Evolutionary conservation across 179 eudicot species (phyloP), one percentile per base, ranked within the genome.

Genomic region (Beta macrorhiza): DNA sequence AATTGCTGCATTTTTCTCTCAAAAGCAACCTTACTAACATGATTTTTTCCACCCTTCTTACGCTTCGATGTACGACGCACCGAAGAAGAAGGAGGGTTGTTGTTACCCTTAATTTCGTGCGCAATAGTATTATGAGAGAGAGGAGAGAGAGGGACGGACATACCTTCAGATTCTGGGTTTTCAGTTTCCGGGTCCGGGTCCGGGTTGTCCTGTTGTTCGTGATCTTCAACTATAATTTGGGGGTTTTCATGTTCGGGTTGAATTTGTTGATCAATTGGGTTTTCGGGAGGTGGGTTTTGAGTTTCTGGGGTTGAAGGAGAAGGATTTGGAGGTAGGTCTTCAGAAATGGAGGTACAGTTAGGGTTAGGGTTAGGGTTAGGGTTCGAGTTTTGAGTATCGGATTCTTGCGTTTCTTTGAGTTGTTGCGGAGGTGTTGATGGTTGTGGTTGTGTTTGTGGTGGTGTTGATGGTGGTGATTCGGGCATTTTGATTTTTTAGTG

Each of bases 1-100:
- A 97, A 83, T 78, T 56, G 72, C 44, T 82, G 85, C 37, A 87
- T 37, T 74, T 91, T 97, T 72, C 87, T 90, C 79, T 89, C 84
- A 11, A 86, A 67, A 1, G 83, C 86, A 76, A 77, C 67, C 6
- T 64, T 76, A 72, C 65, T 83, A 80, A 72, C 76, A 3, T 25
- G 12, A 47, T 81, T 82, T 7, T 20, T 20, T 5, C 7, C 22
- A 14, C 82, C 83, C 81, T 91, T 93, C 81, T 88, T 95, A 5
- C 95, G 88, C 75, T 84, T 85, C 22, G 65, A 53, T 29, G 47
- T 42, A 0, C 88, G 84, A 22, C 89, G 85, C 2, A 77, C 62
- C 29, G 84, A 79, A 49, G 78, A 49, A 44, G 75, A 12, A 12
- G 74, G 82, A 7, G 85, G 77, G 5, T 76, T 25, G 47, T 59